A percentile compares a stretch with the other conserved stretches of the same genome.
Conservation (phyloP, 108 stramenopile genomes). For the Fragilaria crotonensis region DNA sequence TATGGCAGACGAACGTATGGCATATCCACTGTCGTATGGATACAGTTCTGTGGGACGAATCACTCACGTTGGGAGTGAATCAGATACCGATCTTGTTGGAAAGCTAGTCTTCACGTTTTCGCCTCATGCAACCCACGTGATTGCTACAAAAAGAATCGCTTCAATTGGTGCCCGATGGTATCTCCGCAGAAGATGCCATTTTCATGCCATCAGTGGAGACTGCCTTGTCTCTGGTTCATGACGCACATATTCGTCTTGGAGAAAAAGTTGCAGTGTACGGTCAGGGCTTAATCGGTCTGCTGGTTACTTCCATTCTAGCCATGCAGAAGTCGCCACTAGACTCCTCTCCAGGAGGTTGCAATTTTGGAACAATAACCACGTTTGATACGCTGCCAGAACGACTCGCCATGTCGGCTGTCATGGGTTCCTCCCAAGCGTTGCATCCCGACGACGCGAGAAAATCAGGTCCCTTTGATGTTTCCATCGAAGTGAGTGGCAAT, state of each 20-base stretch:
- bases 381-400: conserved; percentile 78
- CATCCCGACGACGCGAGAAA: conserved; percentile 33
- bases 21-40: conserved; percentile 85
- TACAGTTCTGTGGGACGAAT: conserved; percentile 82
- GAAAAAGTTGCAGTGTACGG: conserved; percentile 87
- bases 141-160: conserved; percentile 55
- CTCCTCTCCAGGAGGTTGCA: conserved; percentile 5
- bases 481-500: conserved; percentile 90
- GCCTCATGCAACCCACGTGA: conserved; percentile 75
- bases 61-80: conserved; percentile 50
- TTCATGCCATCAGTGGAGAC: conserved; percentile 95
- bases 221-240: conserved; percentile 85
- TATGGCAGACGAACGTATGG: conserved; percentile 76
- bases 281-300: conserved; percentile 87
- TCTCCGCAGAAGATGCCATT: conserved; percentile 81
- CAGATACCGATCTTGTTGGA: conserved; percentile 49
- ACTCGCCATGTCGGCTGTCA: conserved; percentile 44
- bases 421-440: conserved; percentile 79
- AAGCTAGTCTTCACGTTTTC: conserved; percentile 78
- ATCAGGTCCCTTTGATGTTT: conserved; percentile 75
- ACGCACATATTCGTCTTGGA: conserved; percentile 75
- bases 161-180: conserved; percentile 80
- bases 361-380: conserved; percentile 43
- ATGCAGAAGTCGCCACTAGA: neutral
- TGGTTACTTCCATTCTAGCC: conserved; percentile 72